Evolutionary conservation across 164 flowering plant genomes (phyloP).

Genomic region (Nelumbo lutea): DNA sequence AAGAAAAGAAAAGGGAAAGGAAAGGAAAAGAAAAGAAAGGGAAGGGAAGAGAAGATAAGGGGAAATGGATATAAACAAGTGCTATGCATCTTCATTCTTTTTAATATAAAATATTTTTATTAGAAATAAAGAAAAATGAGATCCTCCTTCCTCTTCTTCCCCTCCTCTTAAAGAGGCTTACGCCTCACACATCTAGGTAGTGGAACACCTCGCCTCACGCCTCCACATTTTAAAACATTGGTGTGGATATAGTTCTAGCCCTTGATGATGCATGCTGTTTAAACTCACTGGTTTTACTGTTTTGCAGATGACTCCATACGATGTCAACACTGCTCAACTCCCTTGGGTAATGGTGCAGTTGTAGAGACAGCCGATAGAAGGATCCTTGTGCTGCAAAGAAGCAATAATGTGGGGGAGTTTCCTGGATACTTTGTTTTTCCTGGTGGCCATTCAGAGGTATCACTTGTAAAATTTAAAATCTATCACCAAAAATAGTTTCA

Average conservation of each 20-base stretch:
- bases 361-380: constrained; percentile 71
- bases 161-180: too few species aligned
- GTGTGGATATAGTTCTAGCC: not conserved
- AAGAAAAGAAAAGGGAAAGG: too few species aligned
- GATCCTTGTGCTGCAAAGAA: constrained; percentile 73
- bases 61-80: too few species aligned
- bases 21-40: too few species aligned
- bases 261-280: not conserved
- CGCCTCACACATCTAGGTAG: too few species aligned
- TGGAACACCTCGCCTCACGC: too few species aligned
- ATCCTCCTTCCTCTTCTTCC: too few species aligned
- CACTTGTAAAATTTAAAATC: constrained; percentile 6
- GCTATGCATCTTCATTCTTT: too few species aligned
- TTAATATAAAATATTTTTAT: not conserved
- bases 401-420: constrained; percentile 94
- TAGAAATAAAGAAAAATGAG: too few species aligned
- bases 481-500: not conserved
- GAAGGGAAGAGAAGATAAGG: too few species aligned
- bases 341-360: constrained; percentile 93
- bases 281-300: not conserved
- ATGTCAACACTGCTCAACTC: constrained; percentile 83
- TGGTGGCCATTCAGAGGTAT: constrained; percentile 99
- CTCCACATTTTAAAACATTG: too few species aligned
- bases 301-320: constrained; percentile 53
- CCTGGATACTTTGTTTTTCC: constrained; percentile 95